These are phyloP conservation scores for Shiraia sp. DNA, from an alignment of 2,329 filamentous ascomycete species.

Conservation along the genomic window DNA sequence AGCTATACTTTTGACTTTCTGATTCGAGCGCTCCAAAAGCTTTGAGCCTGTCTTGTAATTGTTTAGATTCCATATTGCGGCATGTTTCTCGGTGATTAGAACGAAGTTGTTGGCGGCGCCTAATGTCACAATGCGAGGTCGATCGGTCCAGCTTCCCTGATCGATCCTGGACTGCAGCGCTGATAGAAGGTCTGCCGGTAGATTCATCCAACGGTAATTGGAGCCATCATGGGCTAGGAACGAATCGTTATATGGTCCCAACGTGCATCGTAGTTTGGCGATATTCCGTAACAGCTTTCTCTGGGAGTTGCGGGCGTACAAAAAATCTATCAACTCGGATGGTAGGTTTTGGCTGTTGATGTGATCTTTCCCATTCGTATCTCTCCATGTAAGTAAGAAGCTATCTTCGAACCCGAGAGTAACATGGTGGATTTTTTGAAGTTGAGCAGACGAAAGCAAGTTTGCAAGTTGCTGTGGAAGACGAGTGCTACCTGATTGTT, in stretches of 20 bases:
- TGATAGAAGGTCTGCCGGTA: slow-evolving; percentile 26
- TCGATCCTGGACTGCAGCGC: slow-evolving; percentile 33
- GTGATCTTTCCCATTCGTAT: slow-evolving; percentile 24
- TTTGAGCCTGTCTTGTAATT: slow-evolving; percentile 23
- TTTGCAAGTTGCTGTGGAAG: slow-evolving; percentile 31
- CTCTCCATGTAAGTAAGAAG: slow-evolving; percentile 41
- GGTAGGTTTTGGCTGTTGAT: slow-evolving; percentile 33
- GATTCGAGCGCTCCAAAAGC: slow-evolving; percentile 24
- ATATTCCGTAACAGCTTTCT: slow-evolving; percentile 22
- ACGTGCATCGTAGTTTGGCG: slow-evolving; percentile 29
- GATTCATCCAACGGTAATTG: slow-evolving; percentile 38
- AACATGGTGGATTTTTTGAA: slow-evolving; percentile 34
- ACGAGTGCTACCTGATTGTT: slow-evolving; percentile 20
- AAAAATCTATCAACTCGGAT: slow-evolving; percentile 27
- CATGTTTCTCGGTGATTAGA: slow-evolving; percentile 33
- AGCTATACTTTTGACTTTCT: slow-evolving; percentile 18
- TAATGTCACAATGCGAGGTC: slow-evolving; percentile 37
- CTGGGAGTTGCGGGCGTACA: slow-evolving; percentile 21
- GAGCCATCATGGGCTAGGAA: slow-evolving; percentile 36
- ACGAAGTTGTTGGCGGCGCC: slow-evolving; percentile 35
- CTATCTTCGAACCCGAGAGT: slow-evolving; percentile 38
- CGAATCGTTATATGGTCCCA: slow-evolving; percentile 40
- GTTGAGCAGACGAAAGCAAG: slow-evolving; percentile 27
- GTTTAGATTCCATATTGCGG: slow-evolving; percentile 33
- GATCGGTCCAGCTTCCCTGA: slow-evolving; percentile 34